A percentile compares a stretch with the other conserved stretches of the same genome.
Conservation (phyloP, 2,329 filamentous ascomycete species). For the Metarhizium robertsii region DNA sequence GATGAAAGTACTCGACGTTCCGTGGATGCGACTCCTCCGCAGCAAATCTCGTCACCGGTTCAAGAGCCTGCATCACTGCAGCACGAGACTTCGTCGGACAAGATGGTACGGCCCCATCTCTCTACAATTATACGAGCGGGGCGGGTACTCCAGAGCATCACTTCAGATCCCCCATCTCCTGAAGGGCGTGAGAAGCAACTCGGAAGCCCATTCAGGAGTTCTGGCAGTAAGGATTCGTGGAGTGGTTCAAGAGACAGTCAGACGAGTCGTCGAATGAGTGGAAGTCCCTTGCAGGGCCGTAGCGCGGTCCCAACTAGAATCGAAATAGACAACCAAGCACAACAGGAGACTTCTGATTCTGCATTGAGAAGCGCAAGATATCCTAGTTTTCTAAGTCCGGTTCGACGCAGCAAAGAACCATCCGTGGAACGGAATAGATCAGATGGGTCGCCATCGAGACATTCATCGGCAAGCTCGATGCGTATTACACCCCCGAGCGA, state of each 20-base stretch:
- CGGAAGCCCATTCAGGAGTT: conserved; percentile 45
- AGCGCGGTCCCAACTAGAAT: conserved; percentile 7
- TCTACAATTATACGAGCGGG: conserved; percentile 52
- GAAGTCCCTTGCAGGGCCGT: conserved; percentile 19
- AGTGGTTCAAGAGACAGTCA: conserved; percentile 18
- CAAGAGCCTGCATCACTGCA: conserved; percentile 23
- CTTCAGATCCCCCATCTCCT: conserved; percentile 49
- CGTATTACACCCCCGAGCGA: conserved; percentile 21
- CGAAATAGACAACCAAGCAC: conserved; percentile 9
- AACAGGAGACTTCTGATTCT: conserved; percentile 21
- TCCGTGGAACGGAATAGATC: conserved; percentile 2
- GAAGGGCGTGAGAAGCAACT: conserved; percentile 40
- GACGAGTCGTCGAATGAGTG: conserved; percentile 15
- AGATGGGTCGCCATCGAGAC: conserved; percentile 11
- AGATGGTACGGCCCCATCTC: conserved; percentile 32
- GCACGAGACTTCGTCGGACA: conserved; percentile 19
- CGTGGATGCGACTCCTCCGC: conserved; percentile 20
- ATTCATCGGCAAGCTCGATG: conserved; percentile 24
- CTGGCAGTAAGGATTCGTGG: conserved; percentile 25
- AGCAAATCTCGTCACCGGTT: conserved; percentile 28
- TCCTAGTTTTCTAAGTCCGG: conserved; percentile 22
- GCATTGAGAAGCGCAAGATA: conserved; percentile 18
- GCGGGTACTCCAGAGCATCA: conserved; percentile 46
- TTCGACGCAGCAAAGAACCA: conserved; percentile 17
- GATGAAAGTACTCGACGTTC: conserved; percentile 14